Evolutionary conservation across 202 grass and related monocot species (phyloP).

Genomic region (Schoenoplectus tabernaemontani): DNA sequence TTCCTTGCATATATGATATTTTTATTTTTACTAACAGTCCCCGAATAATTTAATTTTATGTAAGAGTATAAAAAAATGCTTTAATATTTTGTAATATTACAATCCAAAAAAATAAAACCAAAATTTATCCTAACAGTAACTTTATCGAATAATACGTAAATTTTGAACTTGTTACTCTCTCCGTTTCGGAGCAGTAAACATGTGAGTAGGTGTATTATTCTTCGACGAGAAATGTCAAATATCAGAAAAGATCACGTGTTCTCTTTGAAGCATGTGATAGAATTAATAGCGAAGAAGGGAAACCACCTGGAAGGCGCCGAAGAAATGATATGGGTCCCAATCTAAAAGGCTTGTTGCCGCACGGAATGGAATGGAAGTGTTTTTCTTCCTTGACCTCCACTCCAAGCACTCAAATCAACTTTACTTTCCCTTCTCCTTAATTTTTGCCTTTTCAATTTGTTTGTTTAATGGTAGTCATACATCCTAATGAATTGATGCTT

Average conservation of each 20-base stretch:
- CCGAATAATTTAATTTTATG: too few relatives aligned
- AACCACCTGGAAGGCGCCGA: conserved; percentile 10
- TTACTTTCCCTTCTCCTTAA: neutral
- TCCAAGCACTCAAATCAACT: neutral
- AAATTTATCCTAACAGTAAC: neutral
- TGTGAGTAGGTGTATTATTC: neutral
- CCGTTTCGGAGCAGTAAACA: neutral
- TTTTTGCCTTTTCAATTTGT: neutral
- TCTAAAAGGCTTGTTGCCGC: neutral
- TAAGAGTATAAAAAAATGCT: too few relatives aligned
- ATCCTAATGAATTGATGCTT: neutral
- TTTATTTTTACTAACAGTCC: too few relatives aligned
- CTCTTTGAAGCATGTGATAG: neutral
- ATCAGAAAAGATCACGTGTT: neutral
- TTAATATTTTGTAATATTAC: too few relatives aligned
- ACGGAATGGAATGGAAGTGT: conserved; percentile 2
- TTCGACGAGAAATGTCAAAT: neutral
- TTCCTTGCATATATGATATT: too few relatives aligned
- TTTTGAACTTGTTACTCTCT: too few relatives aligned
- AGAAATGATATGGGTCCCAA: neutral
- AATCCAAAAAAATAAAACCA: too few relatives aligned
- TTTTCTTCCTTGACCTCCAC: conserved; percentile 25
- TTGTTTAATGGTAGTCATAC: neutral
- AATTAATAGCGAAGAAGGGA: neutral
- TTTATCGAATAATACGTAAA: neutral